Evolutionary conservation across 2,329 filamentous ascomycete species (phyloP).

Genomic region (Aspergillus sp.): DNA sequence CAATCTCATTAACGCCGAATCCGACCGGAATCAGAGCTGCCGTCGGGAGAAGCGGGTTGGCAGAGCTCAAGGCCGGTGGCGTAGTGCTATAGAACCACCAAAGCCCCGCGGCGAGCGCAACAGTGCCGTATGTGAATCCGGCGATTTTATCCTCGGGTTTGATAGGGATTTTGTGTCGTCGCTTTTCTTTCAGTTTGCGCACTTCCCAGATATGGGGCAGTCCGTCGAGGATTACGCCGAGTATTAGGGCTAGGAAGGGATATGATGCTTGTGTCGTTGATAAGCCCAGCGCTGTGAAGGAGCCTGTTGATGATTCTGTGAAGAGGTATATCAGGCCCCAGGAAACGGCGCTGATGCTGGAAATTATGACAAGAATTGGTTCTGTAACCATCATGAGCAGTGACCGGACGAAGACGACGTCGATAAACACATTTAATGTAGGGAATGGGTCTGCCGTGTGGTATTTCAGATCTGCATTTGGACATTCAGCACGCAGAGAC

Average conservation of each 20-base stretch:
- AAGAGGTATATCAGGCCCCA: conserved; percentile 11
- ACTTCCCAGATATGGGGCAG: not conserved
- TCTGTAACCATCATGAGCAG: conserved; percentile 2
- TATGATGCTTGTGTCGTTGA: conserved; percentile 31
- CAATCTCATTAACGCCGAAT: conserved; percentile 14
- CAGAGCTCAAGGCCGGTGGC: not conserved
- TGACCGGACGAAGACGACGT: conserved; percentile 3
- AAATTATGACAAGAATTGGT: conserved; percentile 5
- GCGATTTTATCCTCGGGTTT: conserved; percentile 20
- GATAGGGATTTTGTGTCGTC: not conserved
- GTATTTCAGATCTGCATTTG: conserved; percentile 1
- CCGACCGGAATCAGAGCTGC: conserved; percentile 12
- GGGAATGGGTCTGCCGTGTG: conserved; percentile 10
- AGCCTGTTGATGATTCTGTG: conserved; percentile 21
- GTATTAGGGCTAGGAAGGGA: conserved; percentile 26
- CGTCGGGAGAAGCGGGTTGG: conserved; percentile 1
- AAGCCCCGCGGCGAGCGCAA: conserved; percentile 8
- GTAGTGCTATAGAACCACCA: conserved; percentile 5
- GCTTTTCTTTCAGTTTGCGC: not conserved
- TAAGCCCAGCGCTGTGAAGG: conserved; percentile 39
- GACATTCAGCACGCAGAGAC: not conserved
- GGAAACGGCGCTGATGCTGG: conserved; percentile 1
- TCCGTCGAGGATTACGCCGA: not conserved
- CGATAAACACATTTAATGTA: not conserved
- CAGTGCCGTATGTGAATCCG: conserved; percentile 15